These are phyloP conservation scores for Suaeda aralocaspica DNA, from an alignment of 148 eudicot species.

Conservation along the genomic window DNA sequence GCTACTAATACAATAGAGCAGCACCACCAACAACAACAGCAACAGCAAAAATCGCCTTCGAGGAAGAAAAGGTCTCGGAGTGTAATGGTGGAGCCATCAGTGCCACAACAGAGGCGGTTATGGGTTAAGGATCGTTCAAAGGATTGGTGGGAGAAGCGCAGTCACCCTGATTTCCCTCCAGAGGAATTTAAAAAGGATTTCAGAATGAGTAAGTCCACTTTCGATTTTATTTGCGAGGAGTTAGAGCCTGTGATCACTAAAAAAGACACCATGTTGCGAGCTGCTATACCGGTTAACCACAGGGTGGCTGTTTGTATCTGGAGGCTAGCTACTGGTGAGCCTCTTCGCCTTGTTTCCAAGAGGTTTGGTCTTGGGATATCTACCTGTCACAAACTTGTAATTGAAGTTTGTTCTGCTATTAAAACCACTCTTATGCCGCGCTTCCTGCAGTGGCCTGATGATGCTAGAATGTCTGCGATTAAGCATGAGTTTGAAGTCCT, in stretches of 20 bases:
- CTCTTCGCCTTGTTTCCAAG: constrained; percentile 62
- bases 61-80: not conserved
- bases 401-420: constrained; percentile 65
- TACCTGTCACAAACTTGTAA: constrained; percentile 70
- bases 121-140: constrained; percentile 77
- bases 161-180: constrained; percentile 51
- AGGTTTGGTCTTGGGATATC: constrained; percentile 77
- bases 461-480: constrained; percentile 13
- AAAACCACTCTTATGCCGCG: constrained; percentile 46
- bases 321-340: constrained; percentile 77
- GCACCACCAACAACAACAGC: no score
- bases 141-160: constrained; percentile 77
- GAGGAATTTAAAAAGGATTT: constrained; percentile 54
- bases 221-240: constrained; percentile 52
- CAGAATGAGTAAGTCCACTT: constrained; percentile 61
- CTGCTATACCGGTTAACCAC: constrained; percentile 69
- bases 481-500: constrained; percentile 35
- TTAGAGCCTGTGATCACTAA: constrained; percentile 50
- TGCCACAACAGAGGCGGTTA: constrained; percentile 30
- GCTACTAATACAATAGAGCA: no score
- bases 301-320: constrained; percentile 80
- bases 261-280: constrained; percentile 61
- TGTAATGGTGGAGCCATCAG: no score
- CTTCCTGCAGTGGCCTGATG: constrained; percentile 65
- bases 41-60: no score